These are phyloP conservation scores for Rhizopogon roseolus DNA, from an alignment of 768 basidiomycete genomes.

Conservation along the genomic window DNA sequence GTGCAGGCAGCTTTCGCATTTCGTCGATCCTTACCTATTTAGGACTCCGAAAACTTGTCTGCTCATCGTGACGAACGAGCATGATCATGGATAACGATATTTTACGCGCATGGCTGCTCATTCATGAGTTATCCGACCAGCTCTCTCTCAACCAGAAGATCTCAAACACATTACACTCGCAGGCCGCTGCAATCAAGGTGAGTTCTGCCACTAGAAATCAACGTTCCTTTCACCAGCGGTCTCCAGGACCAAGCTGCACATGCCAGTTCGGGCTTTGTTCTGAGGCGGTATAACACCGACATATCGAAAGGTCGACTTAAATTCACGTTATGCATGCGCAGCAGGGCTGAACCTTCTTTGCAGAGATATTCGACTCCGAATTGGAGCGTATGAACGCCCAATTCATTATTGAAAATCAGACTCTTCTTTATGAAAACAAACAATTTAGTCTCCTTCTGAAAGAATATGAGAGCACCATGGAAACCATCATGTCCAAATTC, in stretches of 20 bases:
- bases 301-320: slow-evolving; percentile 65
- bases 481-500: slow-evolving; percentile 96
- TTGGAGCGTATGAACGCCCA: slow-evolving; percentile 87
- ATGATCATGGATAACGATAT: slow-evolving; percentile 59
- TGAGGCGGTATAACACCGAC: slow-evolving; percentile 85
- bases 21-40: not conserved
- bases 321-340: not conserved
- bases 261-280: slow-evolving; percentile 65
- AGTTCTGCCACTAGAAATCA: slow-evolving; percentile 6
- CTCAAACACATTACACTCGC: slow-evolving; percentile 58
- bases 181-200: slow-evolving; percentile 75
- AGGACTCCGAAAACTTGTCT: not conserved
- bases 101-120: slow-evolving; percentile 72
- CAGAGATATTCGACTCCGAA: slow-evolving; percentile 91
- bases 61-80: not conserved
- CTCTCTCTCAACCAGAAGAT: slow-evolving; percentile 79
- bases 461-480: slow-evolving; percentile 93
- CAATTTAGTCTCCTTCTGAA: slow-evolving; percentile 85
- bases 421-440: slow-evolving; percentile 90
- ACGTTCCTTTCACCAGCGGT: slow-evolving; percentile 7
- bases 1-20: not conserved
- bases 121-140: slow-evolving; percentile 80
- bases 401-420: slow-evolving; percentile 91
- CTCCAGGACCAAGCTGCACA: slow-evolving; percentile 71
- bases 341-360: slow-evolving; percentile 8